Percentiles rank a stretch among this genome's conserved stretches.
Conservation (phyloP, 1,284 basidiomycete genomes). For the Ganoderma lucidum region DNA sequence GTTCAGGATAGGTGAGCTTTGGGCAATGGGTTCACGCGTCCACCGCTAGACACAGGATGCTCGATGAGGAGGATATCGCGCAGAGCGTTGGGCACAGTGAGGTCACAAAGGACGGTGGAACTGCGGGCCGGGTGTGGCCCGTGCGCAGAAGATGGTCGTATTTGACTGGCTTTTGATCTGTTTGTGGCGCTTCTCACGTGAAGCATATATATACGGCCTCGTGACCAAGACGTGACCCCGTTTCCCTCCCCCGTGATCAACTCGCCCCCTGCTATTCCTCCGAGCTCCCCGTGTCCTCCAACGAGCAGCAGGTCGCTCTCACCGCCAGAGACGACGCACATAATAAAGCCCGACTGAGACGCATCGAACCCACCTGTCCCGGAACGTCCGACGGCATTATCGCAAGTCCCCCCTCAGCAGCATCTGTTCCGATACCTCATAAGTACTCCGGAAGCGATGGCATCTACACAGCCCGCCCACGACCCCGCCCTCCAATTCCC, state of each 20-base stretch:
- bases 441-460: slow-evolving; percentile 33
- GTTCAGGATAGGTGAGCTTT: neutral
- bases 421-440: slow-evolving; percentile 15
- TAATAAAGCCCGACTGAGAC: neutral
- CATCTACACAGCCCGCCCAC: slow-evolving; percentile 40
- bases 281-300: slow-evolving; percentile 32
- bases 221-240: slow-evolving; percentile 46
- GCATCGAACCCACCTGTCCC: slow-evolving; percentile 7
- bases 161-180: slow-evolving; percentile 38
- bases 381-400: slow-evolving; percentile 3
- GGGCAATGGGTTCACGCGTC: neutral
- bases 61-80: neutral
- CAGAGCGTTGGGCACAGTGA: neutral
- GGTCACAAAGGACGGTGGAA: neutral
- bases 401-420: neutral
- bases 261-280: slow-evolving; percentile 34
- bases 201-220: slow-evolving; percentile 42
- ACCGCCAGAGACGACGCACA: slow-evolving; percentile 20
- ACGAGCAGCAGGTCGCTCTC: slow-evolving; percentile 30
- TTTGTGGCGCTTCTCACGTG: slow-evolving; percentile 44
- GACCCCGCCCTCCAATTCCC: slow-evolving; percentile 38
- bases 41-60: neutral
- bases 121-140: slow-evolving; percentile 27
- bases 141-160: slow-evolving; percentile 33
- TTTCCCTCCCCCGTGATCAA: slow-evolving; percentile 47